A percentile compares a stretch with the other conserved stretches of the same genome.
Evolutionary conservation across 2,329 filamentous ascomycete genomes (phyloP).

Genomic region (Pyricularia pennisetigena): DNA sequence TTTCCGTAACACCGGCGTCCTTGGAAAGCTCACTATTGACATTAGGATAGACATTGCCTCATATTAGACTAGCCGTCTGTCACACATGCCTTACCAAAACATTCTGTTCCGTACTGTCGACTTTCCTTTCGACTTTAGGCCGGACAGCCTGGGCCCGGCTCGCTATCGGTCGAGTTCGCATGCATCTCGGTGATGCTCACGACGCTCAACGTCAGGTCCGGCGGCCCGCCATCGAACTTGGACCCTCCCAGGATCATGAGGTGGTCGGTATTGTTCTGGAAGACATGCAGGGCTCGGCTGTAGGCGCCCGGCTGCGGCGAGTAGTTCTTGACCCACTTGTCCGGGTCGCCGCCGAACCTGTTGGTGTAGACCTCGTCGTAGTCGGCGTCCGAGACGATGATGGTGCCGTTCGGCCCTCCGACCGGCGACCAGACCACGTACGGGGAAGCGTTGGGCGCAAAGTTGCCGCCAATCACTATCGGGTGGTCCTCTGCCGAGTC

Average conservation of each 20-base stretch:
- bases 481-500: conserved; percentile 19
- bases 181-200: conserved; percentile 13
- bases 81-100: neutral
- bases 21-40: neutral
- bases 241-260: conserved; percentile 34
- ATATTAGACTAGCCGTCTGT: neutral
- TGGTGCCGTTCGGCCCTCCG: conserved; percentile 34
- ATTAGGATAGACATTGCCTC: neutral
- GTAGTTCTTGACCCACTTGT: conserved; percentile 25
- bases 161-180: neutral
- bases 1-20: neutral
- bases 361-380: conserved; percentile 31
- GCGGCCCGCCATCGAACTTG: conserved; percentile 20
- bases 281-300: conserved; percentile 24
- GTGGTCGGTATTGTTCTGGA: conserved; percentile 22
- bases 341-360: conserved; percentile 25
- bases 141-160: neutral
- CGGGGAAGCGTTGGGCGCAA: conserved; percentile 26
- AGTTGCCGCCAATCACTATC: conserved; percentile 20
- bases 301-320: conserved; percentile 26
- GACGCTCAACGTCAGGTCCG: conserved; percentile 25
- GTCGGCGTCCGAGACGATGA: conserved; percentile 28
- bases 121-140: neutral
- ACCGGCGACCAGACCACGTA: conserved; percentile 32
- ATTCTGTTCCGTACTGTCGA: neutral